Conservation (phyloP, 2,329 filamentous ascomycete genomes). For the Aureobasidium mangrovei region DNA sequence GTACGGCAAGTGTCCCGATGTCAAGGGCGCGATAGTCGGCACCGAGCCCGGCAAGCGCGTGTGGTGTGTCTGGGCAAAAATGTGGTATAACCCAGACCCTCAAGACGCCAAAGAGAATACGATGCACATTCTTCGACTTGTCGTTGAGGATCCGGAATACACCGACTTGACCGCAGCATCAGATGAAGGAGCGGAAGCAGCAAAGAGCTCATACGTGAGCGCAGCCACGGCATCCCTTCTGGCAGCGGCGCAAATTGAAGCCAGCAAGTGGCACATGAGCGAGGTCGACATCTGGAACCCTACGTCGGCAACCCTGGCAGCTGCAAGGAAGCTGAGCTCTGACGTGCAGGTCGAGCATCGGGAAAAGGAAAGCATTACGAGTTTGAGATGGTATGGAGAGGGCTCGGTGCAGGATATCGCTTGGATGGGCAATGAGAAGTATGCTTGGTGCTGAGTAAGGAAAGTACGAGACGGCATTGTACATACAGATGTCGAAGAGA, state of each 20-base stretch:
- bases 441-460: slow-evolving; percentile 57
- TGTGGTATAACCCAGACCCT: slow-evolving; percentile 50
- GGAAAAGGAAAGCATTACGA: slow-evolving; percentile 59
- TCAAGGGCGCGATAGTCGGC: slow-evolving; percentile 63
- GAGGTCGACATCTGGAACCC: slow-evolving; percentile 82
- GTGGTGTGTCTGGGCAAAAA: slow-evolving; percentile 66
- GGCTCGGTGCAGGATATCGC: slow-evolving; percentile 46
- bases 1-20: slow-evolving; percentile 46
- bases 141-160: slow-evolving; percentile 47
- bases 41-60: slow-evolving; percentile 45
- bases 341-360: slow-evolving; percentile 45
- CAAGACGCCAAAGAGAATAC: slow-evolving; percentile 52
- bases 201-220: slow-evolving; percentile 26
- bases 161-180: slow-evolving; percentile 21
- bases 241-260: slow-evolving; percentile 58
- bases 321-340: slow-evolving; percentile 38
- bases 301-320: slow-evolving; percentile 39
- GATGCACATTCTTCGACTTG: slow-evolving; percentile 60
- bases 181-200: slow-evolving; percentile 17
- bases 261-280: slow-evolving; percentile 59
- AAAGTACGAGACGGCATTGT: background rate
- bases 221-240: slow-evolving; percentile 55
- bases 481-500: background rate
- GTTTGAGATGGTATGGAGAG: slow-evolving; percentile 61
- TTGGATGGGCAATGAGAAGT: slow-evolving; percentile 72